Evolutionary conservation across 2,329 filamentous ascomycete genomes (phyloP).

Genomic region (Epichloe scottii): DNA sequence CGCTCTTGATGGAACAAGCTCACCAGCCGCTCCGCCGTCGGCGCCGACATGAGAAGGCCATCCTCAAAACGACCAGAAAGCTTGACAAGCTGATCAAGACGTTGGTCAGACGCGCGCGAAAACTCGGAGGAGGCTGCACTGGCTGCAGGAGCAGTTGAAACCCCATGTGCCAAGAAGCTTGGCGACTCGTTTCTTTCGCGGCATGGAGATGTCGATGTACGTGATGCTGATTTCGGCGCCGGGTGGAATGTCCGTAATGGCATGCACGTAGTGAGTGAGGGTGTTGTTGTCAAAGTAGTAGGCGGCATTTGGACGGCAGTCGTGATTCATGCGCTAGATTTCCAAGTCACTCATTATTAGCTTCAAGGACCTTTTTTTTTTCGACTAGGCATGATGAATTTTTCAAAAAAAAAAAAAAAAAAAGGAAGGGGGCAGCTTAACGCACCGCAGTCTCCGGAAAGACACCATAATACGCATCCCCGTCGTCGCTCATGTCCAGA

Average conservation of each 20-base stretch:
- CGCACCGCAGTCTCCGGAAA: conserved; percentile 10
- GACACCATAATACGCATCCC: conserved; percentile 1
- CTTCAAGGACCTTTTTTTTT: no score
- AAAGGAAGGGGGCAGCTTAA: background rate
- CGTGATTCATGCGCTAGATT: conserved; percentile 28
- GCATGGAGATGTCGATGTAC: conserved; percentile 25
- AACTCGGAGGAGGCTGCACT: conserved; percentile 21
- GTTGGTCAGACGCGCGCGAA: conserved; percentile 22
- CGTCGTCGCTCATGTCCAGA: background rate
- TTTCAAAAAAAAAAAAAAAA: no score
- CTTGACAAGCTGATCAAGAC: conserved; percentile 22
- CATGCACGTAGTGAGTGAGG: conserved; percentile 26
- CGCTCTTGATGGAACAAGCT: conserved; percentile 28
- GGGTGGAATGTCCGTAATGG: conserved; percentile 24
- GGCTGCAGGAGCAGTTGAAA: conserved; percentile 27
- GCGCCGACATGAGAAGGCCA: conserved; percentile 12
- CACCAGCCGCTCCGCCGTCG: conserved; percentile 27
- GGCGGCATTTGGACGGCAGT: conserved; percentile 32
- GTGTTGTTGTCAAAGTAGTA: conserved; percentile 28
- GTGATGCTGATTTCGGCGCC: conserved; percentile 32
- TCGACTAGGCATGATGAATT: background rate
- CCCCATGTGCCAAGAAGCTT: conserved; percentile 24
- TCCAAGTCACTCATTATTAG: background rate
- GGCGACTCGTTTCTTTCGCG: conserved; percentile 13
- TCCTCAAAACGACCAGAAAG: background rate